These are phyloP conservation scores for Mortierella sp. DNA, from an alignment of 371 early-diverging fungal genomes.

Conservation along the genomic window DNA sequence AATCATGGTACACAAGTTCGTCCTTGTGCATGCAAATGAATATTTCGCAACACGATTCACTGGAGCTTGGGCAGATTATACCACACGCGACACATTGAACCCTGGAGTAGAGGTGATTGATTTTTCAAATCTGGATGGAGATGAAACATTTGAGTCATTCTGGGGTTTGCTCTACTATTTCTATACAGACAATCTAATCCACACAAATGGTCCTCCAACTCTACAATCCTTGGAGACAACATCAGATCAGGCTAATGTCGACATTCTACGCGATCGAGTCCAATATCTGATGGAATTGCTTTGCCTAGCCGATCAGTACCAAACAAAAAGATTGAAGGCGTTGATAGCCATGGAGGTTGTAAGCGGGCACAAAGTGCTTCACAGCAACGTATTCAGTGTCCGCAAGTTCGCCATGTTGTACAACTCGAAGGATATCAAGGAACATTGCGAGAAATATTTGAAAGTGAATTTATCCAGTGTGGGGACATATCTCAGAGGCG, in stretches of 20 bases:
- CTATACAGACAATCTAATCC: conserved; percentile 25
- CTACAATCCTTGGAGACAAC: too few species aligned
- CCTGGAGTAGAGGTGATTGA: conserved; percentile 20
- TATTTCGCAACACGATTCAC: conserved; percentile 18
- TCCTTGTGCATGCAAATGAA: conserved; percentile 16
- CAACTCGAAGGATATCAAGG: conserved; percentile 6
- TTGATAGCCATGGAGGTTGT: conserved; percentile 22
- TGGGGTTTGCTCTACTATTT: conserved; percentile 36
- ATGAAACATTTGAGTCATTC: conserved; percentile 10
- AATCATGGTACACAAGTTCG: conserved; percentile 38
- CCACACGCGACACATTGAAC: background rate
- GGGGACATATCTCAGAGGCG: conserved; percentile 9
- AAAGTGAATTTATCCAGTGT: conserved; percentile 7
- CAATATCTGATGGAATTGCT: conserved; percentile 25
- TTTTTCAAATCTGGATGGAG: background rate
- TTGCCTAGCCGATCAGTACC: conserved; percentile 11
- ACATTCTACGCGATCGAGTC: conserved; percentile 7
- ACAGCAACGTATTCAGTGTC: conserved; percentile 24
- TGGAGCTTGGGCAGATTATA: conserved; percentile 4
- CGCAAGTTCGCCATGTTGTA: background rate
- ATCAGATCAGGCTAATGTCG: background rate
- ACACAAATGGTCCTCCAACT: conserved; percentile 10
- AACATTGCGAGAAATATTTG: conserved; percentile 21
- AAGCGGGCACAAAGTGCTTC: background rate
- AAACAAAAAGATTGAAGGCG: conserved; percentile 11